Conservation (phyloP, 148 eudicot genomes). For the Vaccinium myrtillus region DNA sequence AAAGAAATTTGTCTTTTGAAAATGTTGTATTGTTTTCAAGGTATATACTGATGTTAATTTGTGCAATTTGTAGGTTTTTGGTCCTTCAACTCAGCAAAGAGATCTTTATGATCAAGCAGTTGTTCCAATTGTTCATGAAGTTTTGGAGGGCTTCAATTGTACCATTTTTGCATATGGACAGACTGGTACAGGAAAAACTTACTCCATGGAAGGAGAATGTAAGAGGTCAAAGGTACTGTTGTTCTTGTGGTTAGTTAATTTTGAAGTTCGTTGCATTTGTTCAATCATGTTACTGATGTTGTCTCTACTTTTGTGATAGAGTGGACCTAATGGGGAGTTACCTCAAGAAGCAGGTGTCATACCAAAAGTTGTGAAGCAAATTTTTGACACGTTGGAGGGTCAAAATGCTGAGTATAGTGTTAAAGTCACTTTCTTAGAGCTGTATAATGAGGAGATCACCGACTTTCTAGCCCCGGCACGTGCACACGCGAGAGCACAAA, state of each 20-base stretch:
- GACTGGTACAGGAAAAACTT: constrained; percentile 98
- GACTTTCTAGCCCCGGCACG: constrained; percentile 98
- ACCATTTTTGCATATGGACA: constrained; percentile 99
- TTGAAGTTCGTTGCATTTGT: neutral
- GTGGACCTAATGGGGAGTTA: constrained; percentile 75
- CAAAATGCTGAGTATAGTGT: constrained; percentile 96
- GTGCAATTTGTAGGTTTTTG: constrained; percentile 67
- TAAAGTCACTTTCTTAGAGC: constrained; percentile 89
- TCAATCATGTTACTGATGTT: neutral
- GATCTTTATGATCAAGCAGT: constrained; percentile 94
- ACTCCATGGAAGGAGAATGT: constrained; percentile 97
- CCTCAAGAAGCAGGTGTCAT: constrained; percentile 96
- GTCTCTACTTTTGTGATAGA: constrained; percentile 36
- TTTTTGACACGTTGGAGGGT: constrained; percentile 87
- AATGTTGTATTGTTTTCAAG: neutral
- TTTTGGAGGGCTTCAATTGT: constrained; percentile 94
- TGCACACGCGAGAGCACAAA: too few relatives aligned
- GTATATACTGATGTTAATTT: neutral
- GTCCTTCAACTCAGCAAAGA: constrained; percentile 76
- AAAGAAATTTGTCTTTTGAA: neutral
- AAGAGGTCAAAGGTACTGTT: constrained; percentile 57
- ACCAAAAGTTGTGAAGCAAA: constrained; percentile 87
- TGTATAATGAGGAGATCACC: constrained; percentile 95
- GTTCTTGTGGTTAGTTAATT: neutral
- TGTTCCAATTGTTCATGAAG: constrained; percentile 86